A percentile compares a stretch with the other conserved stretches of the same genome.
Conservation (phyloP, 257 asterid species). For the Gentiana dahurica region DNA sequence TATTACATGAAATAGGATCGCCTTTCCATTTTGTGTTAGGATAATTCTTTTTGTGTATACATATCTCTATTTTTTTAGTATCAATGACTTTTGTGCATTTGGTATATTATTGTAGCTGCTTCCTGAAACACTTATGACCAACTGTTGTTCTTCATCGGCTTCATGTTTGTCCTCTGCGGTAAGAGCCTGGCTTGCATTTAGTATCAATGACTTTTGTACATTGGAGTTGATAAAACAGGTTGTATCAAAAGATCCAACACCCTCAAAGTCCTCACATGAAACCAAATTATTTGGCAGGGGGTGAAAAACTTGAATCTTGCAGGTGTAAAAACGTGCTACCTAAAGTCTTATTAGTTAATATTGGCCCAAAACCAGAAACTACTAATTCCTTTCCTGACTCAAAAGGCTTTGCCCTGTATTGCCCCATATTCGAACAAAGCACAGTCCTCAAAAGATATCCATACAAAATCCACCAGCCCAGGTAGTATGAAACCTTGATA, state of each 20-base stretch:
- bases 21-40: no score
- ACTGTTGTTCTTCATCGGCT: constrained; percentile 27
- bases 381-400: constrained; percentile 18
- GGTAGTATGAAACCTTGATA: constrained; percentile 23
- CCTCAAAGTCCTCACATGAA: constrained; percentile 84
- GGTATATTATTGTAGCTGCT: no score
- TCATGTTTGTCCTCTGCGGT: constrained; percentile 26
- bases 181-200: constrained; percentile 48
- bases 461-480: constrained; percentile 55
- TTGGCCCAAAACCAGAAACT: constrained; percentile 14
- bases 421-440: constrained; percentile 26
- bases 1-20: no score
- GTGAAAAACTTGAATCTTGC: constrained; percentile 15
- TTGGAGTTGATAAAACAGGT: constrained; percentile 64
- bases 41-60: no score
- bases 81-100: no score
- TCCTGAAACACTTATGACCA: neutral
- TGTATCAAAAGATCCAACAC: constrained; percentile 77
- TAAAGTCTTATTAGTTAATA: constrained; percentile 21
- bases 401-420: constrained; percentile 19
- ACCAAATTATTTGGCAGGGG: constrained; percentile 20
- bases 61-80: no score
- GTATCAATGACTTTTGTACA: constrained; percentile 3
- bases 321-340: constrained; percentile 7
- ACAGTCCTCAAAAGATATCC: constrained; percentile 37